A percentile compares a stretch with the other conserved stretches of the same genome.
Evolutionary conservation across 805 yeast species (phyloP).

Genomic region (Yarrowia divulgata): DNA sequence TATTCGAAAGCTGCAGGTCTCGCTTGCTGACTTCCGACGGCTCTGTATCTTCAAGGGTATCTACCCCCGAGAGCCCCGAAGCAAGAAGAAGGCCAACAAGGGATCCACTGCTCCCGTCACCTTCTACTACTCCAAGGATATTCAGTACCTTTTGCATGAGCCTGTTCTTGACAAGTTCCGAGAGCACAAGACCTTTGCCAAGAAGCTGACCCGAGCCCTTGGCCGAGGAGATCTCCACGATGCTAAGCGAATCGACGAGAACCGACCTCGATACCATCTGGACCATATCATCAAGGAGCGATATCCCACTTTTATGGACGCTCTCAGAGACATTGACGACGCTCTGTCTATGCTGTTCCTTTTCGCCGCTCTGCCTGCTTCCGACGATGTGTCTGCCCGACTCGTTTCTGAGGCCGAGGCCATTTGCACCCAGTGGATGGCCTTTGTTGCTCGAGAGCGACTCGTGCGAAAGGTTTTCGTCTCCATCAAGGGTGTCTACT

Average conservation of each 20-base stretch:
- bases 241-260: conserved; percentile 83
- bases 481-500: conserved; percentile 95
- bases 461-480: conserved; percentile 88
- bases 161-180: conserved; percentile 90
- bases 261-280: conserved; percentile 82
- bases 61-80: conserved; percentile 95
- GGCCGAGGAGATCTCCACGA: conserved; percentile 91
- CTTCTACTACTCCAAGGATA: conserved; percentile 91
- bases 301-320: conserved; percentile 92
- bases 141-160: conserved; percentile 93
- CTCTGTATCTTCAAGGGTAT: conserved; percentile 97
- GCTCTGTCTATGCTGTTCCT: conserved; percentile 93
- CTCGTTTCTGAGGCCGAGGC: conserved; percentile 88
- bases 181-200: conserved; percentile 93
- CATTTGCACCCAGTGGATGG: conserved; percentile 93
- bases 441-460: conserved; percentile 86
- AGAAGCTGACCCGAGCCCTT: conserved; percentile 84
- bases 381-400: conserved; percentile 77
- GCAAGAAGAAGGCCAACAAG: conserved; percentile 95
- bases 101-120: conserved; percentile 98
- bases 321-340: conserved; percentile 91
- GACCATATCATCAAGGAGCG: conserved; percentile 94
- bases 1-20: conserved; percentile 85
- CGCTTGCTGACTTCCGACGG: conserved; percentile 92
- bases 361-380: conserved; percentile 94